phyloP scores from a whole-genome alignment of 192 early-diverging fungal species.

The Allomyces macrogynus region DNA sequence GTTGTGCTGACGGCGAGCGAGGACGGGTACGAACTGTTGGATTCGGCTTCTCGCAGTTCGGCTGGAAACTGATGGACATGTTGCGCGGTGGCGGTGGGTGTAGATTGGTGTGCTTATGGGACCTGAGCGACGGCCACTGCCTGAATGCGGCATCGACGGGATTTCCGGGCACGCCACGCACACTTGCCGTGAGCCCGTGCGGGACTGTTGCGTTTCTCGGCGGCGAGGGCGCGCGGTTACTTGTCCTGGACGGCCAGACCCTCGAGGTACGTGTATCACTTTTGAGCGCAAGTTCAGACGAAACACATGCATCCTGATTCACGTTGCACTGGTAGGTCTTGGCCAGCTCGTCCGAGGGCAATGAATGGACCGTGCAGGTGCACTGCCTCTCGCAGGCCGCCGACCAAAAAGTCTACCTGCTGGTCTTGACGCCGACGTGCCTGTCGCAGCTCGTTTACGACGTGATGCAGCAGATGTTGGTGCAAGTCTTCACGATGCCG shows the following conservation, averaged over 20 bases:
- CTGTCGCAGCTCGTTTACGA: background rate
- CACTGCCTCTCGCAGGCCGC: background rate
- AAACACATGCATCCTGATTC: no score
- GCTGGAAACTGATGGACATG: no score
- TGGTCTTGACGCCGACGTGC: background rate
- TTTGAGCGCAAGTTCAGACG: no score
- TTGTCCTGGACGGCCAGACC: background rate
- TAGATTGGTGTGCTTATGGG: background rate
- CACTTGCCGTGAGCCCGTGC: background rate
- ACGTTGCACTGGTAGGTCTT: no score
- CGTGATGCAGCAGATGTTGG: background rate
- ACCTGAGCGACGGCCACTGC: background rate
- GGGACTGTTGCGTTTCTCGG: background rate
- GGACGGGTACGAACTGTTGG: background rate
- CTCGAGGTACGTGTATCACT: background rate
- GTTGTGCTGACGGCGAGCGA: background rate
- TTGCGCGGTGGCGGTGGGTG: no score
- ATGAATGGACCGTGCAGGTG: background rate
- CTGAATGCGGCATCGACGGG: background rate
- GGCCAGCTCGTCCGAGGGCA: background rate
- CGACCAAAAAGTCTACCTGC: background rate
- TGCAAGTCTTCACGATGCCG: no score
- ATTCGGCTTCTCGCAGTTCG: no score
- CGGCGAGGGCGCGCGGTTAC: background rate
- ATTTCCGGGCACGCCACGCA: background rate